phyloP scores from a whole-genome alignment of 2,329 filamentous ascomycete genomes.

The Ilyonectria destructans region DNA sequence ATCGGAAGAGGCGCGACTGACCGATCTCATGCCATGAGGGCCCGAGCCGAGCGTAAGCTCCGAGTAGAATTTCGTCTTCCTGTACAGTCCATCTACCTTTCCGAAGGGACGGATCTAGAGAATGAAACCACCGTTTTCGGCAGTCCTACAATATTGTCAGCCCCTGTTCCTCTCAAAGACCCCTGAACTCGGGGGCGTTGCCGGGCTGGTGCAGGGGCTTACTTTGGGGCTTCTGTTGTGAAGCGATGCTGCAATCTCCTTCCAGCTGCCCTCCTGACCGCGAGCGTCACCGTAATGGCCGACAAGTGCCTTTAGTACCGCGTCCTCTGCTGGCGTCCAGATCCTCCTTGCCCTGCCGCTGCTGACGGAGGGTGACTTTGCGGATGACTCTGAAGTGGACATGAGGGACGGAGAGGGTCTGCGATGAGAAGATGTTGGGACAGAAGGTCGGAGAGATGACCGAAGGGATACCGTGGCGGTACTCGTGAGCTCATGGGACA shows the following conservation, averaged over 20 bases:
- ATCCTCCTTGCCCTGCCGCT: slow-evolving; percentile 44
- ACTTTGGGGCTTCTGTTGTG: slow-evolving; percentile 50
- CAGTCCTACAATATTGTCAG: slow-evolving; percentile 43
- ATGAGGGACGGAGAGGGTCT: slow-evolving; percentile 27
- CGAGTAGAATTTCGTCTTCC: slow-evolving; percentile 50
- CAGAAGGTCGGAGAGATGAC: neutral
- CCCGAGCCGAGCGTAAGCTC: slow-evolving; percentile 47
- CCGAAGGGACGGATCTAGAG: slow-evolving; percentile 49
- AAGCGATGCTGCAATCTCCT: slow-evolving; percentile 47
- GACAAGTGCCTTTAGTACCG: slow-evolving; percentile 48
- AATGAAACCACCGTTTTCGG: slow-evolving; percentile 52
- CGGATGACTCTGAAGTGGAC: slow-evolving; percentile 45
- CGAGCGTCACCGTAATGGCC: slow-evolving; percentile 48
- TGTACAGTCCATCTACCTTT: slow-evolving; percentile 51
- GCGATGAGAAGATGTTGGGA: neutral
- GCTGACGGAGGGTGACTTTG: slow-evolving; percentile 42
- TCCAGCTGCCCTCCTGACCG: slow-evolving; percentile 49
- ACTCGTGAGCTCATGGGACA: neutral
- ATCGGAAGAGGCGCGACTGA: slow-evolving; percentile 20
- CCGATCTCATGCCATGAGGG: slow-evolving; percentile 50
- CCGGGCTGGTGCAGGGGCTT: slow-evolving; percentile 15
- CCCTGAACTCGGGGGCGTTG: slow-evolving; percentile 1
- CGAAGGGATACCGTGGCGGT: neutral
- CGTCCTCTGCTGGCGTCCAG: slow-evolving; percentile 49
- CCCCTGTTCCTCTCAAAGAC: neutral